Conservation (phyloP, 2,329 filamentous ascomycete genomes). For the Aspergillus pseudotamarii region DNA sequence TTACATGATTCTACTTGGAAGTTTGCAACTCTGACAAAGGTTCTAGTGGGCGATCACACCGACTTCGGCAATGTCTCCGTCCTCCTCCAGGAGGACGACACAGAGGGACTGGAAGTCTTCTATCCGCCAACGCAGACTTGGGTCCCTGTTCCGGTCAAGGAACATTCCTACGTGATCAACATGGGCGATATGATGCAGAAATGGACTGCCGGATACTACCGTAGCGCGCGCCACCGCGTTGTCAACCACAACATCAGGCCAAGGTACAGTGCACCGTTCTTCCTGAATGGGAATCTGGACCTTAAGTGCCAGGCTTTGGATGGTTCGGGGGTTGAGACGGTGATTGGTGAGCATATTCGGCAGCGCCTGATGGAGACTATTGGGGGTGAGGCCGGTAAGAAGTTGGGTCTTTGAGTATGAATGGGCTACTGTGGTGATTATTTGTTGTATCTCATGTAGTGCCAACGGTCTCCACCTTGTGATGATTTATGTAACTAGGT, state of each 20-base stretch:
- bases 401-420: not conserved
- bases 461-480: not conserved
- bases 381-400: not conserved
- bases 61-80: conserved; percentile 9
- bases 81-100: conserved; percentile 5
- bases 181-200: conserved; percentile 10
- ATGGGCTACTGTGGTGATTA: not conserved
- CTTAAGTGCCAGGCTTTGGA: not conserved
- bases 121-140: conserved; percentile 7
- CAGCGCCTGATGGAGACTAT: conserved; percentile 2
- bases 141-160: conserved; percentile 2
- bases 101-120: conserved; percentile 4
- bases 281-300: conserved; percentile 5
- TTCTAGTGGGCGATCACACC: conserved; percentile 8
- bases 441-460: not conserved
- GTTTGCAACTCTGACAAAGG: not conserved
- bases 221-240: not conserved
- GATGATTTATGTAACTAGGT: not conserved
- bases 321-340: conserved; percentile 1
- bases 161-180: conserved; percentile 6
- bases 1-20: no score
- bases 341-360: conserved; percentile 6
- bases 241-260: not conserved
- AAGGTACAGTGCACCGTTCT: conserved; percentile 8
- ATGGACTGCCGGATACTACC: conserved; percentile 6